phyloP scores from a whole-genome alignment of 148 eudicot species.

The Rheum nobile region DNA sequence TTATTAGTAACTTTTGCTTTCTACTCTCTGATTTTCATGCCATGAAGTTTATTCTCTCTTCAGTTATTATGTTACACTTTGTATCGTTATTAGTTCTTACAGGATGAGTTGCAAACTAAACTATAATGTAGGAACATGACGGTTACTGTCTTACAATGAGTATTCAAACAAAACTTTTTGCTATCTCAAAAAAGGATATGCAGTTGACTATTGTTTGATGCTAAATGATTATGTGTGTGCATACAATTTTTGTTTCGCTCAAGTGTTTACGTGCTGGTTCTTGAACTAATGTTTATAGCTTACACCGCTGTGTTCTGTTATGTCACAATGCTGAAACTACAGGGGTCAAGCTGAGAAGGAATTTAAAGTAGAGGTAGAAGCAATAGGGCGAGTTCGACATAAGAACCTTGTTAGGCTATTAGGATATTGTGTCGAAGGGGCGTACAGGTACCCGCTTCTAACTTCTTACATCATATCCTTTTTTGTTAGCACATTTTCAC shows the following conservation, averaged over 20 bases:
- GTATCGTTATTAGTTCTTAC: no score
- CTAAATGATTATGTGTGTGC: background rate
- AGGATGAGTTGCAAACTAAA: background rate
- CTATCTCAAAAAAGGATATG: background rate
- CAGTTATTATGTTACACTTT: no score
- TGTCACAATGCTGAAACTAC: background rate
- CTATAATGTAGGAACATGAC: background rate
- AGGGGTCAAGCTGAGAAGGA: slow-evolving; percentile 74
- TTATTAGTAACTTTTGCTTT: background rate
- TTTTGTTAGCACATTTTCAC: background rate
- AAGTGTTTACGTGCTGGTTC: background rate
- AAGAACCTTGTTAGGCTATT: slow-evolving; percentile 52
- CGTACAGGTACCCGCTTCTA: slow-evolving; percentile 28
- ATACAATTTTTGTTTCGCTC: background rate
- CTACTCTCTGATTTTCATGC: background rate
- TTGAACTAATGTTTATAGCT: background rate
- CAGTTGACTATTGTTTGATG: background rate
- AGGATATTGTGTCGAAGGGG: slow-evolving; percentile 60
- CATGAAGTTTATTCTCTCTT: no score
- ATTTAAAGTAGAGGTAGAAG: slow-evolving; percentile 54
- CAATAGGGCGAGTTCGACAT: slow-evolving; percentile 59
- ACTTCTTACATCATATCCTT: background rate
- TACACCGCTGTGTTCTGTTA: background rate
- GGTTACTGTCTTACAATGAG: background rate
- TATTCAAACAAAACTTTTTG: background rate